phyloP scores from a whole-genome alignment of 139 green algal species.

The Ettlia oleoabundans region DNA sequence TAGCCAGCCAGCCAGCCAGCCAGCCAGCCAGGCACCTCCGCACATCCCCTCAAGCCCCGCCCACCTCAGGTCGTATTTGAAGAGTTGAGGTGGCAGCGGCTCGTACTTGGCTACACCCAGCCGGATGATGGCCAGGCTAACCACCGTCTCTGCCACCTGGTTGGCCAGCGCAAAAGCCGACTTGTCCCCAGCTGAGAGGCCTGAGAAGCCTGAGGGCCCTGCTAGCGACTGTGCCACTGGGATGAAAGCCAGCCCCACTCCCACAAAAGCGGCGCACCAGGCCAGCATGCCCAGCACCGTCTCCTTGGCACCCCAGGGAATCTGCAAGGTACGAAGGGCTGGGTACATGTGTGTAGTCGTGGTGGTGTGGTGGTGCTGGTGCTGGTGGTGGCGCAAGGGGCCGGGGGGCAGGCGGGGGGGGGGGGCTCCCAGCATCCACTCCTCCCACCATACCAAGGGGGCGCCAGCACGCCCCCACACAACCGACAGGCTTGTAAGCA shows the following conservation, averaged over 20 bases:
- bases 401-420: no score
- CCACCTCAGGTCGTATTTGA: conserved; percentile 56
- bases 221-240: conserved; percentile 52
- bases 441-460: no score
- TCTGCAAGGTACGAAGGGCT: no score
- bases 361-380: no score
- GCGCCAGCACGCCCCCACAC: no score
- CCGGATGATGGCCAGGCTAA: conserved; percentile 63
- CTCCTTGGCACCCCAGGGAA: conserved; percentile 73
- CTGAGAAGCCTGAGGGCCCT: conserved; percentile 42
- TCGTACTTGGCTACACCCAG: conserved; percentile 20
- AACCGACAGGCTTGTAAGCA: no score
- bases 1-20: neutral
- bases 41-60: no score
- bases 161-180: conserved; percentile 49
- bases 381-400: no score
- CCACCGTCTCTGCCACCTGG: conserved; percentile 64
- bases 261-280: conserved; percentile 74
- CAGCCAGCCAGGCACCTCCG: neutral
- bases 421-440: no score
- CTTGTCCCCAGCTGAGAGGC: conserved; percentile 43
- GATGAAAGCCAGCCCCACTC: conserved; percentile 72
- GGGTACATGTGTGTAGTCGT: no score
- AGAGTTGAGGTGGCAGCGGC: conserved; percentile 52
- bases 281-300: conserved; percentile 64